Evolutionary conservation across 148 eudicot genomes (phyloP), one percentile per base, ranked within the genome.

Genomic region (Rhododendron vialii): DNA sequence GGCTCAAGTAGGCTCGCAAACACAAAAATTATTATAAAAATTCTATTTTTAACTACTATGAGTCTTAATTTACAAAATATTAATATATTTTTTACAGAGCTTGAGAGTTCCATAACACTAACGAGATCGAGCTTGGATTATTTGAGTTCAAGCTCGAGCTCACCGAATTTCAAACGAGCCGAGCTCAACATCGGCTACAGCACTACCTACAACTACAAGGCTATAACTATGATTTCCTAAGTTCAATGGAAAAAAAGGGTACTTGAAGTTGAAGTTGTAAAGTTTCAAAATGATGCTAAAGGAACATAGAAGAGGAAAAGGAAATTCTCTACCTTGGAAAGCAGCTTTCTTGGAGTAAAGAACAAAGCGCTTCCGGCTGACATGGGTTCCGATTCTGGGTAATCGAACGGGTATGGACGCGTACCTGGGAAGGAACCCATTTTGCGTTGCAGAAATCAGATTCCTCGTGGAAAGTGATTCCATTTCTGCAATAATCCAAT

Each of bases 301-400:
- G 76, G 76, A 71, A 80, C 36, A 47, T 30, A 81, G 35, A 76
- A 55, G 30, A 45, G 30, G 74, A 74, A 7, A 22, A 6, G 47
- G 45, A 65, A 17, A 24, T 18, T 51, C 18, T 63, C 22, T 83
- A 89, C 91, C 90, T 78, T 86, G 87, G 51, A 88, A 88, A 88
- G 87, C 87, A 24, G 87, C 86, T 33, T 87, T 86, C 86, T 90
- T 91, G 45, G 87, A 88, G 67, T 84, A 86, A 83, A 81, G 85
- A 65, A 83, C 12, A 79, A 88, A 84, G 78, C 87, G 87, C 80
- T 38, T 78, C 0, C 71, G 88, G 22, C 71, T 87, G 83, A 63
- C 0, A 7, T 18, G 85, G 55, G 59, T 17, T 57, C 85, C n/a
- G 24, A 85, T 81, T 77, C 65, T 83, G 86, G 69, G 81, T 71